Base-by-base conservation (phyloP, 768 basidiomycete species). In the Ramaria rubella region DNA sequence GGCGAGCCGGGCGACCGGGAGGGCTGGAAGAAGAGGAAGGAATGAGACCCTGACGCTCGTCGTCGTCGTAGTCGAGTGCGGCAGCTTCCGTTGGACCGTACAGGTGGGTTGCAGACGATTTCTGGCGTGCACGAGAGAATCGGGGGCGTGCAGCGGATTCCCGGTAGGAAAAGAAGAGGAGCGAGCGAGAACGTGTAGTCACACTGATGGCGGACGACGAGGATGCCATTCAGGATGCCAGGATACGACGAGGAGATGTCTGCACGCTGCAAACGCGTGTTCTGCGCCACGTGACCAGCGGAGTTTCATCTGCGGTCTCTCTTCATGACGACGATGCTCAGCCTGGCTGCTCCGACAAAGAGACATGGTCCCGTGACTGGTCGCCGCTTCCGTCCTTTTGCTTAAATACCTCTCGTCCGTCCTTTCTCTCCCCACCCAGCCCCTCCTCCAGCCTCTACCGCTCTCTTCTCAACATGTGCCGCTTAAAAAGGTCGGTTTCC, bases 111-210 rank as follows among this genome's bases (percentile, higher is more conserved):
- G 59, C 26, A 68, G 58, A 27, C 65, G 66, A 52, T 66, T 55
- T 51, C 30, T 51, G 70, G 24, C 70, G 67, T 14, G 71, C 62
- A 48, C 74, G 72, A 5, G 78, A 73, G 38, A 73, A 73, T 51
- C 79, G 59, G 44, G 44, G 60, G 24, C 59, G 75, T 23, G 80
- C 75, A 44, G 76, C 77, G 4, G 91, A 90, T 72, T 94, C 90
- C 59, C 95, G 81, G 72, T 89, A 93, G 5, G 94, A 95, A 59
- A 94, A 86, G 71, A 97, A 98, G 64, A 97, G 81, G 53, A 91
- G 81, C 2, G 95, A 97, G 46, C 95, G 73, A 1, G 90, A 93
- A 63, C 95, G 86, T 33, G 88, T 92, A 38, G 83, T 80, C 40
- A 34, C 45, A n/a, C 21, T 43, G 1, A 43, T 15, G 15, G 27